Percentiles rank a stretch among this genome's conserved stretches.
phyloP scores from a whole-genome alignment of 192 early-diverging fungal genomes.

The Backusella morwellensis region DNA sequence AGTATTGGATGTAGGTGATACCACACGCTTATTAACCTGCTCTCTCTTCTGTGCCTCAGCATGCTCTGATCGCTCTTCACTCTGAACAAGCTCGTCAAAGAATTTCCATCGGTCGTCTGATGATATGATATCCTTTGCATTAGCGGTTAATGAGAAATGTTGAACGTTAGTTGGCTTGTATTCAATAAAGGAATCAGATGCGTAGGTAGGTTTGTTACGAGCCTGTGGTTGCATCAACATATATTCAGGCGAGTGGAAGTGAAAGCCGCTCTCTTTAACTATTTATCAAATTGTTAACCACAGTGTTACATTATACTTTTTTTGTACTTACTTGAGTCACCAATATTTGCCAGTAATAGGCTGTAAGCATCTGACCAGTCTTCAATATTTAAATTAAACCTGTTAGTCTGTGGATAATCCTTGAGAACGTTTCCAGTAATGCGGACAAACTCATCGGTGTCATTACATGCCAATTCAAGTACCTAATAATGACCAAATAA shows the following conservation, averaged over 20 bases:
- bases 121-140: conserved; percentile 8
- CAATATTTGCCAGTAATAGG: not conserved
- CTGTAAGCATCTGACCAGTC: not conserved
- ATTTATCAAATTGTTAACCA: not conserved
- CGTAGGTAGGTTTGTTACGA: not conserved
- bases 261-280: conserved; percentile 17
- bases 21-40: not conserved
- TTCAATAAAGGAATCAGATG: not conserved
- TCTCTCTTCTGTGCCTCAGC: conserved; percentile 5
- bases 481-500: not conserved
- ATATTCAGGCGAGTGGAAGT: conserved; percentile 23
- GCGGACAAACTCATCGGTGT: not conserved
- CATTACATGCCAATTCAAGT: not conserved
- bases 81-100: conserved; percentile 10
- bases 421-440: conserved; percentile 7
- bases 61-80: conserved; percentile 6
- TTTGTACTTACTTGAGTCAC: conserved; percentile 7
- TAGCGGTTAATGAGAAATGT: conserved; percentile 3
- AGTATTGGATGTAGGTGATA: not conserved
- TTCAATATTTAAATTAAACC: conserved; percentile 1
- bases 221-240: conserved; percentile 11
- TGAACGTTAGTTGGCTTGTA: not conserved
- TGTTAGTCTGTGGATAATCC: not conserved
- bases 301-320: not conserved
- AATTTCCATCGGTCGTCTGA: not conserved